These are phyloP conservation scores for Populus alba DNA, from an alignment of 345 rosid species.

Conservation along the genomic window DNA sequence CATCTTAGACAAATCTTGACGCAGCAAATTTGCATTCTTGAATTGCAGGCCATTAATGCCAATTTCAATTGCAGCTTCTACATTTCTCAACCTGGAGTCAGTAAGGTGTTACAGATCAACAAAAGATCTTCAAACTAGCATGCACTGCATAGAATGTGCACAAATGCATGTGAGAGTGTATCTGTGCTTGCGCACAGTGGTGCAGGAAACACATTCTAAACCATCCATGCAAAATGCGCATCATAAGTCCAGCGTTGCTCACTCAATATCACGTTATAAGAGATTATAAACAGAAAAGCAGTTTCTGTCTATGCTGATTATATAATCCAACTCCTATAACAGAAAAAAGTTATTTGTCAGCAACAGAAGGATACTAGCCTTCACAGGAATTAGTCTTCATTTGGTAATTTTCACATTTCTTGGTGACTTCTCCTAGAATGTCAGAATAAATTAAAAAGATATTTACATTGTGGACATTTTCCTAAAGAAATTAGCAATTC, in stretches of 20 bases:
- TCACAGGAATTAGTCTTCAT: not conserved
- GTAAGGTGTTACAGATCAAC: not conserved
- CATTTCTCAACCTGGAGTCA: constrained; percentile 55
- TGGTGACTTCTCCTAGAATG: not conserved
- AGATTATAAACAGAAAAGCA: not conserved
- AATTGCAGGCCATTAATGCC: constrained; percentile 72
- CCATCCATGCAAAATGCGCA: too few relatives aligned
- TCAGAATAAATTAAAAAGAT: not conserved
- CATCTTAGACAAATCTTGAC: constrained; percentile 41
- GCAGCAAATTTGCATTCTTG: constrained; percentile 50
- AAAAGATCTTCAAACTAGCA: not conserved
- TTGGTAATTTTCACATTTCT: not conserved
- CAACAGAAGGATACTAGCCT: not conserved
- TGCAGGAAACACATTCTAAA: too few relatives aligned
- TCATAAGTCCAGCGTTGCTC: too few relatives aligned
- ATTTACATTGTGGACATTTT: not conserved
- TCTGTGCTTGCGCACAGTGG: not conserved
- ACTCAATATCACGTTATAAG: too few relatives aligned
- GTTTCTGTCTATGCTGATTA: not conserved
- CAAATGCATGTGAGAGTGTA: not conserved
- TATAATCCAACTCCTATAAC: not conserved
- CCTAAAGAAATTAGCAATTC: not conserved
- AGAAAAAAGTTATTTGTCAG: not conserved
- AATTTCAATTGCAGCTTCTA: constrained; percentile 64
- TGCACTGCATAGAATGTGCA: not conserved